Conservation (phyloP, 2,329 filamentous ascomycete species). For the Coniochaeta prunicola region DNA sequence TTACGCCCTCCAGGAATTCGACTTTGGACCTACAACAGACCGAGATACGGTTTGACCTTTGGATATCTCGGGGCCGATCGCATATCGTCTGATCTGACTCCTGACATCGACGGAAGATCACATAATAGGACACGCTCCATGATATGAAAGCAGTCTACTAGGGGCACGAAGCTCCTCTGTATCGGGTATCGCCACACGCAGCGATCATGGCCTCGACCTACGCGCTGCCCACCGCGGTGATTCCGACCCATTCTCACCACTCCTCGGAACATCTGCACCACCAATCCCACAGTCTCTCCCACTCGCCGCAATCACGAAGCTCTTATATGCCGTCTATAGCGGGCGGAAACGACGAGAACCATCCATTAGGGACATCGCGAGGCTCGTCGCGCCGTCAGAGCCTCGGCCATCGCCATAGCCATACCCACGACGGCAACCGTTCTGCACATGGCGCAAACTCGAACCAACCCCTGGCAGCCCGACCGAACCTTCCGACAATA, state of each 20-base stretch:
- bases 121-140: background rate
- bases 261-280: conserved; percentile 18
- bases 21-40: too few species aligned
- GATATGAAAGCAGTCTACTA: background rate
- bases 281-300: conserved; percentile 21
- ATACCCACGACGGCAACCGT: conserved; percentile 20
- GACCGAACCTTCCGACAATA: conserved; percentile 25
- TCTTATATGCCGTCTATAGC: conserved; percentile 16
- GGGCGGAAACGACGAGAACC: conserved; percentile 7
- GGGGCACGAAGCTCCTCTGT: background rate
- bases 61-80: background rate
- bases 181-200: background rate
- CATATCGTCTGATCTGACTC: background rate
- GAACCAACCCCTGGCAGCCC: conserved; percentile 20
- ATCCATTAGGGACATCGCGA: conserved; percentile 12
- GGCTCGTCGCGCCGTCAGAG: conserved; percentile 17
- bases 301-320: conserved; percentile 27
- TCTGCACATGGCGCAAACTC: conserved; percentile 26
- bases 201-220: conserved; percentile 43
- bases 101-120: background rate
- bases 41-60: background rate
- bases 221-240: conserved; percentile 41
- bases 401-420: conserved; percentile 23
- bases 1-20: too few species aligned
- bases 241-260: conserved; percentile 39